phyloP scores from a whole-genome alignment of 805 yeast genomes.

The Nakazawaea ambrosiae region DNA sequence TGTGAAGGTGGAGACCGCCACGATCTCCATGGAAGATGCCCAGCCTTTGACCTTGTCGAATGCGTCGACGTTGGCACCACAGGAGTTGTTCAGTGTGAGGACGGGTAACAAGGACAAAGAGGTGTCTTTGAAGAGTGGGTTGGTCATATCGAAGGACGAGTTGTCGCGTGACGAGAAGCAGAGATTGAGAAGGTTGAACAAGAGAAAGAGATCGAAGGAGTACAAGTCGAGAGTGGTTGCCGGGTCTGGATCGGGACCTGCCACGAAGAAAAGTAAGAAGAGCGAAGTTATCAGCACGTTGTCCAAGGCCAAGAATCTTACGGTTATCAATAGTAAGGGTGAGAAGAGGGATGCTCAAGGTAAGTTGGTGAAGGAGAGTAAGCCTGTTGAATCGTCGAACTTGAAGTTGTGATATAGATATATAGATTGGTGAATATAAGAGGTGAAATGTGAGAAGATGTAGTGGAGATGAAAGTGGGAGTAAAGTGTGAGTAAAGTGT shows the following conservation, averaged over 20 bases:
- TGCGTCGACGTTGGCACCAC: slow-evolving; percentile 84
- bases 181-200: slow-evolving; percentile 78
- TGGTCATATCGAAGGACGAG: slow-evolving; percentile 76
- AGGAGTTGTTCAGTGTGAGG: slow-evolving; percentile 67
- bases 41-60: slow-evolving; percentile 81
- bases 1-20: slow-evolving; percentile 74
- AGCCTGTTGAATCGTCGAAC: not conserved
- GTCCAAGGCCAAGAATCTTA: slow-evolving; percentile 65
- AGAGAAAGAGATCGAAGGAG: slow-evolving; percentile 67
- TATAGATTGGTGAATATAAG: not conserved
- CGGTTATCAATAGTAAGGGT: slow-evolving; percentile 72
- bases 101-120: slow-evolving; percentile 41
- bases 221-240: slow-evolving; percentile 29
- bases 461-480: not conserved
- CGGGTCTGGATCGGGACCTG: slow-evolving; percentile 25
- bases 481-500: not conserved
- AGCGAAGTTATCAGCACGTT: slow-evolving; percentile 66
- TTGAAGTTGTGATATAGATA: slow-evolving; percentile 6
- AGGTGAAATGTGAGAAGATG: not conserved
- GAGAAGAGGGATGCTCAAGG: slow-evolving; percentile 70
- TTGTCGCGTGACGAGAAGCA: slow-evolving; percentile 79
- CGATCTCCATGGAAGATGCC: slow-evolving; percentile 91
- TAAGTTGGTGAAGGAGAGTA: slow-evolving; percentile 42
- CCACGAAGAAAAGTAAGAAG: slow-evolving; percentile 45
- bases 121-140: slow-evolving; percentile 68